Conservation (phyloP, 2,329 filamentous ascomycete genomes). For the Bipolaris bicolor region DNA sequence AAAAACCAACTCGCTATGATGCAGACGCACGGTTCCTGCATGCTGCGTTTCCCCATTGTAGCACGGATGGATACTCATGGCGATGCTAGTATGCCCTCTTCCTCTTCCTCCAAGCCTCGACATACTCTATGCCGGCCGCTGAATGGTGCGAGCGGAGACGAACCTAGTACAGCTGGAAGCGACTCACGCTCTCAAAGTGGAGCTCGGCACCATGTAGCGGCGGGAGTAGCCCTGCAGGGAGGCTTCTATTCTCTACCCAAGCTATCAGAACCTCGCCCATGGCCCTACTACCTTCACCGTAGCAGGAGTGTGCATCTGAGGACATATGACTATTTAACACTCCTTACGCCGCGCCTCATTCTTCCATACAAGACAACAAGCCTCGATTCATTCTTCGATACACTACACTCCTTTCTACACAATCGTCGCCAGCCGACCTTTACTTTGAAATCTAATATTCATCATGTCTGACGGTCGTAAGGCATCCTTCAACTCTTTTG, state of each 20-base stretch:
- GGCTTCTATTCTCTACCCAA: slow-evolving; percentile 21
- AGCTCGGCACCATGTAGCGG: slow-evolving; percentile 46
- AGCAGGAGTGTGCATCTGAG: slow-evolving; percentile 35
- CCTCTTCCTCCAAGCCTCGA: slow-evolving; percentile 37
- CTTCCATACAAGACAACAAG: slow-evolving; percentile 27
- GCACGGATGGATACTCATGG: slow-evolving; percentile 21
- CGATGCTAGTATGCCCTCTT: slow-evolving; percentile 36
- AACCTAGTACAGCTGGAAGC: slow-evolving; percentile 45
- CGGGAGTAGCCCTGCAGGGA: slow-evolving; percentile 46
- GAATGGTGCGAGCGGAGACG: slow-evolving; percentile 35
- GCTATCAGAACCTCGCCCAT: slow-evolving; percentile 35
- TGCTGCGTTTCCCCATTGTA: slow-evolving; percentile 19
- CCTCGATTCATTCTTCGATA: slow-evolving; percentile 22
- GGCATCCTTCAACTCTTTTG: slow-evolving; percentile 32
- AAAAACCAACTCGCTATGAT: slow-evolving; percentile 29
- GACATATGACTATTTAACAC: slow-evolving; percentile 43
- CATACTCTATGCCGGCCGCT: slow-evolving; percentile 39
- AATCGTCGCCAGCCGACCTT: slow-evolving; percentile 25
- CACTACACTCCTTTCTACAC: slow-evolving; percentile 9
- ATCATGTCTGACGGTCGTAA: slow-evolving; percentile 65
- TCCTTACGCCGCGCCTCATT: slow-evolving; percentile 39
- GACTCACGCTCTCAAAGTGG: slow-evolving; percentile 45
- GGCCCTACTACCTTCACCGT: slow-evolving; percentile 22
- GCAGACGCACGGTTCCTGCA: slow-evolving; percentile 36
- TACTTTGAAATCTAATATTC: slow-evolving; percentile 4